Evolutionary conservation across 345 rosid genomes (phyloP), one percentile per base, ranked within the genome.

Genomic region (Eucalyptus regnans): DNA sequence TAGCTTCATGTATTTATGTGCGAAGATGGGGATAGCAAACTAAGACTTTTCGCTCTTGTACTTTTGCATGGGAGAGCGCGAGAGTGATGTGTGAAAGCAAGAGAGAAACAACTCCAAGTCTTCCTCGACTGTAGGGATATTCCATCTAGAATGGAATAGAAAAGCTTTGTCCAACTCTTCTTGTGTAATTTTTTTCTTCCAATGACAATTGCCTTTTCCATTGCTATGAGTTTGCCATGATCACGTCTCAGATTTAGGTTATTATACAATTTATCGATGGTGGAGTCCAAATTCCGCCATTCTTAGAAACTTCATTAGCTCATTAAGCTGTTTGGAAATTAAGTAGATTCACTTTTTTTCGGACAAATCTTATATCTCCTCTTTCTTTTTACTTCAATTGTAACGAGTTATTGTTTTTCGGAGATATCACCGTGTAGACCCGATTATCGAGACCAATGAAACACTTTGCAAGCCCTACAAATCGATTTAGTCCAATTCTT

Each of bases 391-490:
- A 9, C 29, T 58, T 58, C 64, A 58, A 2, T 23, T 5, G 29
- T 58, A 58, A 58, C 64, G 23, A 52, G 0, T 52, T 52, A 58
- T 23, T 10, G 0, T 58, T 58, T 58, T 58, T 25, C 64, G 0
- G 2, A 4, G 7, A 3, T 58, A 58, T 23, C 0, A 0, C 64
- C 2, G 2, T 12, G 12, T 0, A 58, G 2, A 58, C n/a, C 7
- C 2, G 1, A 29, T 62, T 29, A 27, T 12, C 13, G 68, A 60
- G 31, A 1, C 8, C 16, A 5, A 58, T 58, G n/a, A 58, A 23
- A 58, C 64, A 58, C 64, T 25, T 58, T 11, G 14, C n/a, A 10
- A 25, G 3, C 6, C 64, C 7, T 58, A 58, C 66, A 23, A 25
- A 58, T 5, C 4, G 13, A 5, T 58, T 10, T 3, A 58, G 29